phyloP scores from a whole-genome alignment of 306 rosid genomes.

The Malus asiatica region DNA sequence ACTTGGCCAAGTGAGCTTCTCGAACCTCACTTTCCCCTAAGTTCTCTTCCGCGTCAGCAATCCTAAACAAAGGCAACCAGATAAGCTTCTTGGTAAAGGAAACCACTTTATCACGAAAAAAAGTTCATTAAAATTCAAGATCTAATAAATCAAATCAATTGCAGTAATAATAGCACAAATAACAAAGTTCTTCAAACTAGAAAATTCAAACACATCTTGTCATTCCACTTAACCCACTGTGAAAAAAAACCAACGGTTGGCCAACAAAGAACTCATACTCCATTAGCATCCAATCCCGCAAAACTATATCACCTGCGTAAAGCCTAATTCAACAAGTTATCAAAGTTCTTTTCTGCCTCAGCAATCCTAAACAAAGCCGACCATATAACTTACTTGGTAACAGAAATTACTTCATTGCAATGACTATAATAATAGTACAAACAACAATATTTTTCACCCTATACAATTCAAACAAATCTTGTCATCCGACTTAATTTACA shows the following conservation, averaged over 20 bases:
- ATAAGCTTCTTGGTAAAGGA: background rate
- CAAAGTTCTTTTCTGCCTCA: conserved; percentile 93
- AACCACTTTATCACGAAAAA: background rate
- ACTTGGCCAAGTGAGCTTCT: conserved; percentile 95
- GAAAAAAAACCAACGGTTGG: background rate
- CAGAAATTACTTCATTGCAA: background rate
- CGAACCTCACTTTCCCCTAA: conserved; percentile 99
- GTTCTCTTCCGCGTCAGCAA: conserved; percentile 97
- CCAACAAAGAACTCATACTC: background rate
- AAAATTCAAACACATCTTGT: background rate
- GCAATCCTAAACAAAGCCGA: conserved; percentile 60
- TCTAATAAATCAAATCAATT: background rate
- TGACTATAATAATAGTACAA: background rate
- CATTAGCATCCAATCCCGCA: background rate
- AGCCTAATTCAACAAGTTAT: background rate
- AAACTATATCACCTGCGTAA: background rate
- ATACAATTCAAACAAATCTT: background rate
- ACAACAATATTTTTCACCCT: background rate
- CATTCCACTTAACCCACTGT: background rate
- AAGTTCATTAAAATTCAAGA: too few species aligned
- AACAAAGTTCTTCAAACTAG: background rate
- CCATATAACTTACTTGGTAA: conserved; percentile 6
- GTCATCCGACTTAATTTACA: background rate
- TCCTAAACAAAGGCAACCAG: conserved; percentile 43
- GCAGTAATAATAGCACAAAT: background rate